Evolutionary conservation across 1,139 yeast species (phyloP).

Genomic region (Geotrichum fermentans): DNA sequence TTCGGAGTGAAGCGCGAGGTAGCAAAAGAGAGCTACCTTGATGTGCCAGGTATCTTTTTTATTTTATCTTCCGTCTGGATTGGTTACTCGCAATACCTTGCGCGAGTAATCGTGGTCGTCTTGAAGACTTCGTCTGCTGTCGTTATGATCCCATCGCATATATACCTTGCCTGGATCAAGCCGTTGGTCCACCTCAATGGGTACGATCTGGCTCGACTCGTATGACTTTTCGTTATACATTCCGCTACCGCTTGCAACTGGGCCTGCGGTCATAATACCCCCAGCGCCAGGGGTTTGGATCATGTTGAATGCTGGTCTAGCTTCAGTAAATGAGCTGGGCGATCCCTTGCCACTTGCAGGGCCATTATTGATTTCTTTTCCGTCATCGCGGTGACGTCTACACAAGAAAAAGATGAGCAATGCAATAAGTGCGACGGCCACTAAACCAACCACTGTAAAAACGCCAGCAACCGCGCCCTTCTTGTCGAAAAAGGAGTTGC

Average conservation of each 20-base stretch:
- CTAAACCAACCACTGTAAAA: slow-evolving; percentile 63
- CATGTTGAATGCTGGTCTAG: slow-evolving; percentile 7
- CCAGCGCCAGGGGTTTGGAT: slow-evolving; percentile 12
- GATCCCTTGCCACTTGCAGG: slow-evolving; percentile 17
- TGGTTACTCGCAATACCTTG: slow-evolving; percentile 63
- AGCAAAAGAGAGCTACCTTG: no score
- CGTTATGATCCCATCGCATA: slow-evolving; percentile 48
- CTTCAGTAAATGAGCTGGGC: slow-evolving; percentile 13
- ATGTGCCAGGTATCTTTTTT: no score
- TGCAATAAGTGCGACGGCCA: slow-evolving; percentile 43
- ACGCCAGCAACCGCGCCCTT: slow-evolving; percentile 71
- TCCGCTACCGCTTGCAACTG: not conserved
- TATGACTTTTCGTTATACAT: not conserved
- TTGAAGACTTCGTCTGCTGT: slow-evolving; percentile 58
- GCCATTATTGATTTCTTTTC: slow-evolving; percentile 22
- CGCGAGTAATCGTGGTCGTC: slow-evolving; percentile 74
- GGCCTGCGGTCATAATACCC: not conserved
- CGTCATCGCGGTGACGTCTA: slow-evolving; percentile 23
- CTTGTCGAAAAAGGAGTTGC: slow-evolving; percentile 46
- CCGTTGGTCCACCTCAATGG: slow-evolving; percentile 60
- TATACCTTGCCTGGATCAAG: slow-evolving; percentile 65
- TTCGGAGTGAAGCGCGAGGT: no score
- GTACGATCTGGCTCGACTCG: slow-evolving; percentile 38
- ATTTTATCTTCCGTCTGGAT: slow-evolving; percentile 41
- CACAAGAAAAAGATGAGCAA: slow-evolving; percentile 30